These are phyloP conservation scores for Cucumis melo DNA, from an alignment of 306 rosid genomes.

Conservation along the genomic window DNA sequence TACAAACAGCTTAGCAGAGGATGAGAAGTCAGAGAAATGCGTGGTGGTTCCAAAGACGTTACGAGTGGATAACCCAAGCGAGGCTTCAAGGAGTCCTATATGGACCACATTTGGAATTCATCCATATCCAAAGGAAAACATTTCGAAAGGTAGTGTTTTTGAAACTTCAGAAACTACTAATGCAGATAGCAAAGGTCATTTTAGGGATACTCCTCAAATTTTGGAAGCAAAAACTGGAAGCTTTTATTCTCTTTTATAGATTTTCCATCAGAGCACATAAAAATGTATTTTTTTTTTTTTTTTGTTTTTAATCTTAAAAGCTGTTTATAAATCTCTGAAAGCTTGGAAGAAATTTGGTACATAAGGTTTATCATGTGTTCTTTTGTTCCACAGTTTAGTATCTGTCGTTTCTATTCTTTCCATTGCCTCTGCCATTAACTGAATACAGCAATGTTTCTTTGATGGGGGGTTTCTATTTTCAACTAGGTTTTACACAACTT, in stretches of 20 bases:
- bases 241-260: constrained; percentile 19
- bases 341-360: not conserved
- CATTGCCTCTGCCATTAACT: not conserved
- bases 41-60: constrained; percentile 30
- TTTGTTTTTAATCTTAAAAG: not conserved
- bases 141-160: not conserved
- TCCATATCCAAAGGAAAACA: constrained; percentile 10
- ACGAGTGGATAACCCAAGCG: constrained; percentile 27
- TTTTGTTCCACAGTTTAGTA: not conserved
- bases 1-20: constrained; percentile 11
- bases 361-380: not conserved
- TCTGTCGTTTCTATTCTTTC: not conserved
- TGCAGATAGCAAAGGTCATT: constrained; percentile 20
- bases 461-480: not conserved
- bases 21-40: constrained; percentile 27
- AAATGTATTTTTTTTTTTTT: not conserved
- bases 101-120: constrained; percentile 21
- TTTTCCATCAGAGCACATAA: constrained; percentile 21
- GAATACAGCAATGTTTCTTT: not conserved
- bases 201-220: constrained; percentile 21
- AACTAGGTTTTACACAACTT: not conserved
- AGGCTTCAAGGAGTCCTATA: constrained; percentile 28
- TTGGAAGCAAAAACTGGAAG: constrained; percentile 28
- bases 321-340: constrained; percentile 4
- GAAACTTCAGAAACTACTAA: constrained; percentile 11